phyloP scores from a whole-genome alignment of 352 stramenopile species.

The Elongisporangium undulatum region DNA sequence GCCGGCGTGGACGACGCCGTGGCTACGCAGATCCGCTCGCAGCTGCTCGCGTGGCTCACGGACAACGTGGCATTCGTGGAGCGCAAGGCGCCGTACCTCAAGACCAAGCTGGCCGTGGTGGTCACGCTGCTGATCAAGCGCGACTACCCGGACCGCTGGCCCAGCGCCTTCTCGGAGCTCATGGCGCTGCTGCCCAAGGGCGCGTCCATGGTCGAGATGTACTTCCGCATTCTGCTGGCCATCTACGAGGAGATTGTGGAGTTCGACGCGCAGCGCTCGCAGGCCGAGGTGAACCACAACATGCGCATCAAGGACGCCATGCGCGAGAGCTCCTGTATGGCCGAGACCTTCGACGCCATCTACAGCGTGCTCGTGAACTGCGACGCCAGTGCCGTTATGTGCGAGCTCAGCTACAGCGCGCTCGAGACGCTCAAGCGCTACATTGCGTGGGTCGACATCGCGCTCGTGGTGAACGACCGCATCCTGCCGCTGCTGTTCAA shows the following conservation, averaged over 20 bases:
- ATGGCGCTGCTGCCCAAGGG: conserved; percentile 62
- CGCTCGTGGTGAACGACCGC: conserved; percentile 77
- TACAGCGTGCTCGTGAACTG: conserved; percentile 78
- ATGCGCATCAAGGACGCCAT: conserved; percentile 89
- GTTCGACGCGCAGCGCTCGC: conserved; percentile 68
- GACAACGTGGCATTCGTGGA: conserved; percentile 58
- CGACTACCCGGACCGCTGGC: conserved; percentile 88
- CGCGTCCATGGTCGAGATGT: conserved; percentile 87
- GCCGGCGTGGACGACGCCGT: conserved; percentile 38
- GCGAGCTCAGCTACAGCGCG: conserved; percentile 54
- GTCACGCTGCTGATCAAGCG: conserved; percentile 81
- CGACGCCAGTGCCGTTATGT: conserved; percentile 64
- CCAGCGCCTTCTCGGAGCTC: conserved; percentile 81
- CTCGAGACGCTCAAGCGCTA: conserved; percentile 82
- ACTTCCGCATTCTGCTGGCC: conserved; percentile 85
- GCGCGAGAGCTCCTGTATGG: conserved; percentile 69
- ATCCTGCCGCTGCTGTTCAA: conserved; percentile 75
- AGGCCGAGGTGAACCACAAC: conserved; percentile 57
- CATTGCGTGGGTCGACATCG: conserved; percentile 85
- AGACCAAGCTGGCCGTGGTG: conserved; percentile 83
- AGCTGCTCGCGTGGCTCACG: conserved; percentile 65
- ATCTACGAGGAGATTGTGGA: conserved; percentile 92
- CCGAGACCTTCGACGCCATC: conserved; percentile 77
- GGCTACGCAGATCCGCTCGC: conserved; percentile 37
- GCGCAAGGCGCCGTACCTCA: conserved; percentile 64